Evolutionary conservation across 2,329 filamentous ascomycete genomes (phyloP).

Genomic region (Colletotrichum incanum): DNA sequence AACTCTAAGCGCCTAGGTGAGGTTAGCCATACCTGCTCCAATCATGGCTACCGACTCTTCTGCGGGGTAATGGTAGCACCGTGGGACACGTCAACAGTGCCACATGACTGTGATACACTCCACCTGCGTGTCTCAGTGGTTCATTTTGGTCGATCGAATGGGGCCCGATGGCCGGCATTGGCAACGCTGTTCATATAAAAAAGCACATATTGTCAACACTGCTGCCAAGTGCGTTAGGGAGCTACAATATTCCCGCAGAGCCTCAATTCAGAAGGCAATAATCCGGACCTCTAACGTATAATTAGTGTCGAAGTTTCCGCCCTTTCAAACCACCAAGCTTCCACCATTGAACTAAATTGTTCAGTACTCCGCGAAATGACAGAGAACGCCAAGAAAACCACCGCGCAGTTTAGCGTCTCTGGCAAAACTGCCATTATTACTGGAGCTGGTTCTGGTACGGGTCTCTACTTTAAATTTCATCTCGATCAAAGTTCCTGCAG

Average conservation of each 20-base stretch:
- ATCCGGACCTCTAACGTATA: not conserved
- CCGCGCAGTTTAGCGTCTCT: slow-evolving; percentile 46
- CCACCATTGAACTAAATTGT: too few relatives aligned
- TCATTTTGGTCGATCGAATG: not conserved
- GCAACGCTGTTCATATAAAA: not conserved
- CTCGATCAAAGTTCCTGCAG: not conserved
- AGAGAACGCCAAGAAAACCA: not conserved
- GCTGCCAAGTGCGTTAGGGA: too few relatives aligned
- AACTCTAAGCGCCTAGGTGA: slow-evolving; percentile 16
- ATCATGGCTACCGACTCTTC: not conserved
- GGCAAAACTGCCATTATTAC: slow-evolving; percentile 51
- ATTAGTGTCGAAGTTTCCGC: too few relatives aligned
- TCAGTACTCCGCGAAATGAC: not conserved
- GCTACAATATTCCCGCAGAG: not conserved
- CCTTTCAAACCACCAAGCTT: not conserved
- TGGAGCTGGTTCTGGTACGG: slow-evolving; percentile 49
- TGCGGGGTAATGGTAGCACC: slow-evolving; percentile 29
- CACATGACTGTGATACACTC: not conserved
- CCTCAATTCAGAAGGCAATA: not conserved
- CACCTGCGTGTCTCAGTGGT: not conserved
- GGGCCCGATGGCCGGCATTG: not conserved
- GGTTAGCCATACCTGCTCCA: not conserved
- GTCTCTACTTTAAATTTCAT: not conserved
- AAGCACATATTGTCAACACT: not conserved
- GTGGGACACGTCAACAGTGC: not conserved